Conservation (phyloP, 1,139 yeast genomes). For the Kodamaea anthophila region DNA sequence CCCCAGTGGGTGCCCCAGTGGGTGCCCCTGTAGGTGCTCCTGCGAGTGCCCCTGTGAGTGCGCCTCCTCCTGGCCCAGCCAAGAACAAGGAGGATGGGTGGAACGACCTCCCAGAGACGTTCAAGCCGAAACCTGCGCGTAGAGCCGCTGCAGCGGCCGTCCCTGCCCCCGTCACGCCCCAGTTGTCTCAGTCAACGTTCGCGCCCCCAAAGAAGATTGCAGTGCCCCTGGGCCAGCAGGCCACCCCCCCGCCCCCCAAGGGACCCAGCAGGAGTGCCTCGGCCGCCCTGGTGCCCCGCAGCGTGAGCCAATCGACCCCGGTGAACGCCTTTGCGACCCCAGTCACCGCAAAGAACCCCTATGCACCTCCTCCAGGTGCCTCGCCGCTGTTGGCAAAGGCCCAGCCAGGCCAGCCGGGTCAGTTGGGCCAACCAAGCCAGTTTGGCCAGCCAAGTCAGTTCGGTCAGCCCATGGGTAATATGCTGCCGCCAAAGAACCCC, state of each 20-base stretch:
- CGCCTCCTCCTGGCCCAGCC: slow-evolving; percentile 32
- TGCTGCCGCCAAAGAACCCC: slow-evolving; percentile 6
- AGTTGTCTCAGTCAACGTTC: slow-evolving; percentile 4
- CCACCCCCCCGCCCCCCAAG: slow-evolving; percentile 29
- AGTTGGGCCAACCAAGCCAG: no score
- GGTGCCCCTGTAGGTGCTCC: slow-evolving; percentile 10
- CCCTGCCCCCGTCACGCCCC: slow-evolving; percentile 10
- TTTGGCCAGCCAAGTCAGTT: slow-evolving; percentile 1
- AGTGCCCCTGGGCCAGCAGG: slow-evolving; percentile 11
- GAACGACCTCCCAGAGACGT: slow-evolving; percentile 84
- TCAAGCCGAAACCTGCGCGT: slow-evolving; percentile 44
- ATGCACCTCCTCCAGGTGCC: slow-evolving; percentile 27
- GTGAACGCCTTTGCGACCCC: slow-evolving; percentile 38
- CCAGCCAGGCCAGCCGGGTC: slow-evolving; percentile 11
- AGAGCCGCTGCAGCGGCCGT: slow-evolving; percentile 48
- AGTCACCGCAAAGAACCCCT: slow-evolving; percentile 28
- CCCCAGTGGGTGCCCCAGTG: slow-evolving; percentile 27
- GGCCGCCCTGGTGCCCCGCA: slow-evolving; percentile 15
- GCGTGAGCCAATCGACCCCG: slow-evolving; percentile 4
- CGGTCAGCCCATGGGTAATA: slow-evolving; percentile 3
- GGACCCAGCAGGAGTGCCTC: slow-evolving; percentile 27
- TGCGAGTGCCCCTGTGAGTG: slow-evolving; percentile 8
- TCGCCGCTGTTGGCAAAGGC: slow-evolving; percentile 9
- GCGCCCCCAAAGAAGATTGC: slow-evolving; percentile 14
- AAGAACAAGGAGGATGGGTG: slow-evolving; percentile 67